phyloP scores from a whole-genome alignment of 2,329 filamentous ascomycete genomes.

The Xylaria sp. region DNA sequence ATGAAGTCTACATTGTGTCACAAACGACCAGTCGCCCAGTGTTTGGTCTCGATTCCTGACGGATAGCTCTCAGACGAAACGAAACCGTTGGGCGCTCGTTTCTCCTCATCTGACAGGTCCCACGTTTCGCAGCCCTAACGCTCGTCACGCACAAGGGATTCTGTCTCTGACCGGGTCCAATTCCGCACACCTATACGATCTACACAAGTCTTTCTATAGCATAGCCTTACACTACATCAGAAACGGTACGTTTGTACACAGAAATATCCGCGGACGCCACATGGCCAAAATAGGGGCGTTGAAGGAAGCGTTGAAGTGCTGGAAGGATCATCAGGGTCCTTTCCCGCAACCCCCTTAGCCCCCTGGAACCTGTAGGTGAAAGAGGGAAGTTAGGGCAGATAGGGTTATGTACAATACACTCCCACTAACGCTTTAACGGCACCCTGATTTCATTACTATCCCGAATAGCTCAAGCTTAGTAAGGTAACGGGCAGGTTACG shows the following conservation, averaged over 20 bases:
- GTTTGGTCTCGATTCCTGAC: neutral
- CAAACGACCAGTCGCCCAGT: conserved; percentile 14
- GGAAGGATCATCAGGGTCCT: conserved; percentile 23
- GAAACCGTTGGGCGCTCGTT: conserved; percentile 4
- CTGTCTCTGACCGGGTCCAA: neutral
- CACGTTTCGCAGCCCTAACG: conserved; percentile 8
- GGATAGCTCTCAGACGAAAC: conserved; percentile 6
- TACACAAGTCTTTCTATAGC: neutral
- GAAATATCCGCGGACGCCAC: too few relatives aligned
- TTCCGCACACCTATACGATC: neutral
- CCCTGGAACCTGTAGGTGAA: neutral
- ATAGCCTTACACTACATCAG: neutral
- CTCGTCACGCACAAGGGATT: conserved; percentile 8
- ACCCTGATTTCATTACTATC: neutral
- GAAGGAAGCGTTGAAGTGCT: neutral
- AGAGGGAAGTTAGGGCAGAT: neutral
- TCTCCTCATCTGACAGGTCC: conserved; percentile 4
- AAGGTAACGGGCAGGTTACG: conserved; percentile 20
- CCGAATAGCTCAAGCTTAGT: conserved; percentile 12
- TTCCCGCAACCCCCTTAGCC: conserved; percentile 21
- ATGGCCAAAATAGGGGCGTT: neutral
- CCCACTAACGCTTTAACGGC: neutral
- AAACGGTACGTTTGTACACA: neutral
- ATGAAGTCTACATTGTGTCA: neutral
- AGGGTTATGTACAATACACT: neutral